Base-by-base conservation (phyloP, 1,284 basidiomycete genomes). In the Cryptococcus maquisensis region DNA sequence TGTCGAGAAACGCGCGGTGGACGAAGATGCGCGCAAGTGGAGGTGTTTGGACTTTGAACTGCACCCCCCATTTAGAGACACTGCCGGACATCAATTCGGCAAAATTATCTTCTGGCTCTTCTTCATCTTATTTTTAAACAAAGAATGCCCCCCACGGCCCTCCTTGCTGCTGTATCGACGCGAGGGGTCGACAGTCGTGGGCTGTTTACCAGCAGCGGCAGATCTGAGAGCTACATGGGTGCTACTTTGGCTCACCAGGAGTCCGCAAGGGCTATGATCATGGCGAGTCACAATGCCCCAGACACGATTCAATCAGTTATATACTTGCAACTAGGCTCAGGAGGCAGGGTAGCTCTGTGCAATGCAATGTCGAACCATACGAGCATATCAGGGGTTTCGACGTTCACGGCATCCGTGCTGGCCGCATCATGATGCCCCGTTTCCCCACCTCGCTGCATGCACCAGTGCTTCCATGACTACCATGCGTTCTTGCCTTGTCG, bases 211-310 rank as follows among this genome's bases (percentile, higher is more conserved):
- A 36, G 35, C 32, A 37, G 28, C 10, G 32, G 28, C 20, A 23
- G 12, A 35, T 47, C 46, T 36, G 35, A 35, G 46, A 47, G 35
- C 36, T 24, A 47, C 21, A 26, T 23, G 46, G 46, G 46, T 21
- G 46, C 46, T 47, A 36, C 46, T 47, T 47, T 47, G 46, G 46
- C 46, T 47, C 46, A 38, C 46, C 46, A 21, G 46, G 46, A 47
- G 46, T 47, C 26, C n/a, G 20, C 23, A 47, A 32, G 28, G 28
- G 20, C 46, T n/a, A 47, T 47, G 46, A 47, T n/a, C 36, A 21
- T 32, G 46, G 46, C 46, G 46, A 47, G 46, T 47, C 46, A 47
- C 46, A 47, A 47, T 47, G 46, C 46, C 46, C 46, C 46, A 28
- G 21, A 47, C 20, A 47, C 18, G 23, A 15, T 36, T n/a, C 7